Conservation (phyloP, 371 early-diverging fungal species). For the Globomyces sp. region DNA sequence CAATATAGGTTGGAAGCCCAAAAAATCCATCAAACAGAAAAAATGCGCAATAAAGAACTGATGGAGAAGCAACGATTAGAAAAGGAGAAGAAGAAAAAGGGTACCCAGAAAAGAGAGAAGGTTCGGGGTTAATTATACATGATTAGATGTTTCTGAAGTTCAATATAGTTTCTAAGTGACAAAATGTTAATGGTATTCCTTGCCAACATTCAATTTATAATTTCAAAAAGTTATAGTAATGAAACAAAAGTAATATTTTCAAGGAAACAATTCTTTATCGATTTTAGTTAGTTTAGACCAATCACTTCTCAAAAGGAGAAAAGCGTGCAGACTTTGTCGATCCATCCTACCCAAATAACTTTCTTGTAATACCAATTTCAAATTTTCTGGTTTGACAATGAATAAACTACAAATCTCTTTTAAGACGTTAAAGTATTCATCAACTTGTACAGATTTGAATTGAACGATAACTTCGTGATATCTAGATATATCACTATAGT, state of each 20-base stretch:
- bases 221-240: no score
- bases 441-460: slow-evolving; percentile 73
- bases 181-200: no score
- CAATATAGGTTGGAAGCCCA: slow-evolving; percentile 1
- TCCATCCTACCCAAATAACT: slow-evolving; percentile 80
- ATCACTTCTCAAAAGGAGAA: slow-evolving; percentile 85
- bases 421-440: slow-evolving; percentile 87
- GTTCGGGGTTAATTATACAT: not conserved
- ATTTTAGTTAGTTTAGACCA: slow-evolving; percentile 45
- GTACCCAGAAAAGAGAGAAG: slow-evolving; percentile 17
- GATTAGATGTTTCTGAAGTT: no score
- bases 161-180: no score
- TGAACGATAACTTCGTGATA: slow-evolving; percentile 81
- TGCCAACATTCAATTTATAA: no score
- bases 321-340: slow-evolving; percentile 71
- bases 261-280: slow-evolving; percentile 22
- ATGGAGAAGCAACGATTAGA: slow-evolving; percentile 14
- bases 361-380: slow-evolving; percentile 80
- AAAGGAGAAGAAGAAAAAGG: slow-evolving; percentile 17
- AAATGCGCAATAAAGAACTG: not conserved
- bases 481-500: slow-evolving; percentile 79
- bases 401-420: slow-evolving; percentile 89
- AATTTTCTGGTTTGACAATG: slow-evolving; percentile 83
- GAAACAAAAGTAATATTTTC: no score
- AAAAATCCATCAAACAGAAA: not conserved